Base-by-base conservation (phyloP, 257 asterid genomes). In the Solanum bulbocastanum region DNA sequence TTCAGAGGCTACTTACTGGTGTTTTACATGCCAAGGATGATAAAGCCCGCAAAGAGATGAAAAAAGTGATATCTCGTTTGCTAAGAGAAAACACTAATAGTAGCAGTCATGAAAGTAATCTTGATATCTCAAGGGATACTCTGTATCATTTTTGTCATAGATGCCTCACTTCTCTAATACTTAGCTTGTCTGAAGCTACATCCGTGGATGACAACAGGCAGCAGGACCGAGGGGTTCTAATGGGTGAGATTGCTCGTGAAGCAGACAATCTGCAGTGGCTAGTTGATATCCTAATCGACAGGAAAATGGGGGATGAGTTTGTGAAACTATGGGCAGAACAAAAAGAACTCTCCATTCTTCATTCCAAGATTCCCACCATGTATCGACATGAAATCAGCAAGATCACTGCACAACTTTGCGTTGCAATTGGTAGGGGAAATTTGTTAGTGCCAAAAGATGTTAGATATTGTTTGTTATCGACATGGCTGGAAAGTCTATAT, bases 221-320 rank as follows among this genome's bases (percentile, higher is more conserved):
- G 74, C 93, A 86, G 74, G 98, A 96, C 85, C 92, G 99, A 23
- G 99, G 98, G n/a, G 87, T 89, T 87, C 39, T 95, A 87, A 96
- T 97, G 99, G 94, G 91, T 27, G 97, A 94, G 90, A 93, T 97
- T 8, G 93, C 96, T 22, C 93, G 98, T 68, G 99, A 94, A 86
- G 99, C 99, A 42, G 99, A 97, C 86, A 97, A 94, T 83, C 91
- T 94, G 91, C 98, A 95, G 89, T 97, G 99, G 99, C 88, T 96
- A 42, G 95, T 93, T 22, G 97, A 93, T 32, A 95, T 97, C 44
- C 56, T 97, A 46, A 89, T 95, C 8, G 94, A 94, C 23, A 88
- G 96, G 86, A 94, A 94, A 87, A 87, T 92, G 90, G 98, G 98
- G 9, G 98, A 93, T 14, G 99, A 94, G 89, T 95, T 97, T 89